These are phyloP conservation scores for Geotrichum fermentans DNA, from an alignment of 1,139 yeast species.

Conservation along the genomic window DNA sequence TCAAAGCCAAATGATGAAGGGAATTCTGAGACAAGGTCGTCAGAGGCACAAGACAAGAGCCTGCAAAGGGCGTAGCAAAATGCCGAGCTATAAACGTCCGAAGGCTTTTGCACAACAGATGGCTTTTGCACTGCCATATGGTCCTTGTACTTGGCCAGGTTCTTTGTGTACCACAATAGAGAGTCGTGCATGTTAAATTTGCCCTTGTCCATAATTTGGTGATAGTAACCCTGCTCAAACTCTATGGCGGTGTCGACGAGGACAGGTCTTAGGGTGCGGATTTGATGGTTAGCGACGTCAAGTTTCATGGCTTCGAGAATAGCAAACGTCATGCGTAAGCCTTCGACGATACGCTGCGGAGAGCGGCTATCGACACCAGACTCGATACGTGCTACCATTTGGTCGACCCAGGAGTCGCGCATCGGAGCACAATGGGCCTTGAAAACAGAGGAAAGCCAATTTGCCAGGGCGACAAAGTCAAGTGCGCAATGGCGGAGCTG, in stretches of 20 bases:
- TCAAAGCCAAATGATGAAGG: slow-evolving; percentile 85
- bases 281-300: slow-evolving; percentile 93
- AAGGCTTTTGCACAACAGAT: background rate
- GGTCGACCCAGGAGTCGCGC: slow-evolving; percentile 87
- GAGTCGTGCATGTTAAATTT: slow-evolving; percentile 65
- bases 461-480: slow-evolving; percentile 64
- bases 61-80: slow-evolving; percentile 52
- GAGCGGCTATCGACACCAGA: slow-evolving; percentile 54
- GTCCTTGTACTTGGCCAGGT: slow-evolving; percentile 5
- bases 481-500: slow-evolving; percentile 65
- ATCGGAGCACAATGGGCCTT: slow-evolving; percentile 91
- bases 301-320: slow-evolving; percentile 93
- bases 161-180: slow-evolving; percentile 56
- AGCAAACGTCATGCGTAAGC: slow-evolving; percentile 72
- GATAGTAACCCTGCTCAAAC: slow-evolving; percentile 83
- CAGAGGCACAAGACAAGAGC: slow-evolving; percentile 64
- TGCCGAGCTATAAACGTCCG: slow-evolving; percentile 12
- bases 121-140: background rate
- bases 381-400: slow-evolving; percentile 67
- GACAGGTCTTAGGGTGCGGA: slow-evolving; percentile 80
- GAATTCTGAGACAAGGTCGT: slow-evolving; percentile 59
- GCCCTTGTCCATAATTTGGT: slow-evolving; percentile 60
- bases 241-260: slow-evolving; percentile 86
- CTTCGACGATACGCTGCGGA: slow-evolving; percentile 61
- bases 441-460: slow-evolving; percentile 68